Evolutionary conservation across 108 stramenopile genomes (phyloP), one percentile per base, ranked within the genome.

Genomic region (Aurantiochytrium sp.): DNA sequence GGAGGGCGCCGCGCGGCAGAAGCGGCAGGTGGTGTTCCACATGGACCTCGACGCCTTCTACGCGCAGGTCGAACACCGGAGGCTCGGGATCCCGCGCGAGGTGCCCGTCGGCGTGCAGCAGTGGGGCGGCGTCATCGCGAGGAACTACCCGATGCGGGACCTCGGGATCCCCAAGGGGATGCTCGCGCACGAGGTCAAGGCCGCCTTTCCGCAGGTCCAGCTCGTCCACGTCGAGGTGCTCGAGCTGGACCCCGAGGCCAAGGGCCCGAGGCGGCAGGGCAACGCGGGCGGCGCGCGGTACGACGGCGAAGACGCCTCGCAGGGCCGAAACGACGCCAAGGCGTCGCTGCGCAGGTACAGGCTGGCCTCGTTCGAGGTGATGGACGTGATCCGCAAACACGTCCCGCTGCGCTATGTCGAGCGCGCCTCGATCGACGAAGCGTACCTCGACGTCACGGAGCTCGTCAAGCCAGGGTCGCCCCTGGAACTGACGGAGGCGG

Each of bases 191-290:
- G 90, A 89, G 36, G 90, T 90, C 17, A 88, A 69, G 37, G 55
- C 34, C n/a, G 81, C 59, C 48, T 91, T 90, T 69, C 89, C 90
- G 24, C 53, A 90, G 52, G 50, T 91, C 30, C 30, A 27, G 8
- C 50, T 91, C 36, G 91, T 91, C 22, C 91, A 91, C 55, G 91
- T 91, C 4, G 90, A 90, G 52, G 90, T 90, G n/a, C 81, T 89
- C 41, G 37, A 50, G 31, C 48, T 34, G 27, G 48, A 85, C 27
- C 59, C 59, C 8, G 34, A 65, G 32, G 34, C 27, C 34, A 65
- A 65, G 19, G 34, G 10, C 24, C 10, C 59, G 22, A 15, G 19
- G 34, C 59, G 19, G 34, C 50, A 17, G 15, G 17, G 15, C 1
- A 17, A 17, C 50, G 34, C 0, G 17, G 34, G 34, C 22, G 4